These are phyloP conservation scores for Pseudogymnoascus pannorum DNA, from an alignment of 2,329 filamentous ascomycete species.

Conservation along the genomic window DNA sequence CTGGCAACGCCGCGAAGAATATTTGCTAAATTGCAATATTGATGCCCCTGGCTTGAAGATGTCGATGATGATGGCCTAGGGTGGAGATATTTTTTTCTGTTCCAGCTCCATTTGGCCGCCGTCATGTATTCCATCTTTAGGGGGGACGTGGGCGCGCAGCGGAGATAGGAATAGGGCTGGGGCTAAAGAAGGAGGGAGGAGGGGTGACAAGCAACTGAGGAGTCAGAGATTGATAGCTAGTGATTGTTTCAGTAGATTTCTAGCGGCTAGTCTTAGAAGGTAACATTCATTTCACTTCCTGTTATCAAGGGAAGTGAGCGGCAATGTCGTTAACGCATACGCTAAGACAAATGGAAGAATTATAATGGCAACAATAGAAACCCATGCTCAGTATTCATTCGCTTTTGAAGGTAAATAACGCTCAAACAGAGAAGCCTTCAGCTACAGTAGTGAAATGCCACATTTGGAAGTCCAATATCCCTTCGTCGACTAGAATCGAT, in stretches of 20 bases:
- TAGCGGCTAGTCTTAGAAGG: background rate
- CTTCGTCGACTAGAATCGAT: background rate
- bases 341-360: background rate
- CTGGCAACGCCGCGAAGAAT: conserved; percentile 37
- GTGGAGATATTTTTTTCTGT: too few species aligned
- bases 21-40: conserved; percentile 32
- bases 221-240: background rate
- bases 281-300: background rate
- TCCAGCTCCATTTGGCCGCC: background rate
- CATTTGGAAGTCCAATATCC: background rate
- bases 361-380: background rate
- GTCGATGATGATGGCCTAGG: background rate
- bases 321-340: background rate
- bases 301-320: too few species aligned
- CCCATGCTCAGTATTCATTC: background rate
- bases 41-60: too few species aligned
- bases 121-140: too few species aligned
- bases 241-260: background rate
- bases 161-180: background rate
- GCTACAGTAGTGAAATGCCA: background rate
- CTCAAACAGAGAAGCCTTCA: background rate
- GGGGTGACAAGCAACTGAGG: background rate
- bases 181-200: background rate
- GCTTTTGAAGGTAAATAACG: background rate
- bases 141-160: too few species aligned